Percentiles rank a stretch among this genome's conserved stretches.
Conservation (phyloP, 2,329 filamentous ascomycete species). For the Colletotrichum brevisporum region DNA sequence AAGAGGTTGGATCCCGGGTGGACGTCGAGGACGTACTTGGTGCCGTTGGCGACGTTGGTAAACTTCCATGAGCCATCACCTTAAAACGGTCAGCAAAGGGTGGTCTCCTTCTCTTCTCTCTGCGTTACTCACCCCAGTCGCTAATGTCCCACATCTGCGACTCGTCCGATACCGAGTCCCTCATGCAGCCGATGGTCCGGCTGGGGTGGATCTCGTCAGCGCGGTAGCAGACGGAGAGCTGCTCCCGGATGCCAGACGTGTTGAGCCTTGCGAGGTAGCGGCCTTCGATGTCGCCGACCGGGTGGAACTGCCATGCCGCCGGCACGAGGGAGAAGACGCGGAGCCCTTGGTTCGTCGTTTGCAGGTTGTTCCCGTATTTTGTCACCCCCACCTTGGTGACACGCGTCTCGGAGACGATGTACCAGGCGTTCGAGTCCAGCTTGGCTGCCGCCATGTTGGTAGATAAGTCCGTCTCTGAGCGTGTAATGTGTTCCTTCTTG, state of each 20-base stretch:
- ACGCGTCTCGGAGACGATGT: constrained; percentile 51
- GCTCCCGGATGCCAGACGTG: constrained; percentile 46
- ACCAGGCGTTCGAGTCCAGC: constrained; percentile 54
- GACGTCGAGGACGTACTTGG: constrained; percentile 50
- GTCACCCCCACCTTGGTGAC: constrained; percentile 47
- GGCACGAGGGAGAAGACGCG: constrained; percentile 41
- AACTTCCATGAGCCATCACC: constrained; percentile 47
- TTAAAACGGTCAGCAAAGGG: background rate
- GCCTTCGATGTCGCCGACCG: constrained; percentile 45
- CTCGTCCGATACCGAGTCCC: constrained; percentile 44
- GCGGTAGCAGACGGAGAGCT: constrained; percentile 49
- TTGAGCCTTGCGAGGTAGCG: constrained; percentile 51
- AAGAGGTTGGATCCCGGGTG: constrained; percentile 50
- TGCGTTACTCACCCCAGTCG: constrained; percentile 43
- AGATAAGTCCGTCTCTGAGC: background rate
- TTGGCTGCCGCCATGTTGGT: constrained; percentile 43
- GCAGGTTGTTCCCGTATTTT: constrained; percentile 43
- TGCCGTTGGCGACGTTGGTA: constrained; percentile 51
- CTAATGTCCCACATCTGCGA: constrained; percentile 53
- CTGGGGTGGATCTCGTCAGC: constrained; percentile 44
- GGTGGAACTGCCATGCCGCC: constrained; percentile 49
- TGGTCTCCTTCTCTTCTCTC: background rate
- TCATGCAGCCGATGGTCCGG: constrained; percentile 50
- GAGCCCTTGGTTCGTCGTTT: constrained; percentile 41
- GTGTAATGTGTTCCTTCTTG: background rate